Conservation (phyloP, 164 flowering plant species). For the Nelumbo lutea region DNA sequence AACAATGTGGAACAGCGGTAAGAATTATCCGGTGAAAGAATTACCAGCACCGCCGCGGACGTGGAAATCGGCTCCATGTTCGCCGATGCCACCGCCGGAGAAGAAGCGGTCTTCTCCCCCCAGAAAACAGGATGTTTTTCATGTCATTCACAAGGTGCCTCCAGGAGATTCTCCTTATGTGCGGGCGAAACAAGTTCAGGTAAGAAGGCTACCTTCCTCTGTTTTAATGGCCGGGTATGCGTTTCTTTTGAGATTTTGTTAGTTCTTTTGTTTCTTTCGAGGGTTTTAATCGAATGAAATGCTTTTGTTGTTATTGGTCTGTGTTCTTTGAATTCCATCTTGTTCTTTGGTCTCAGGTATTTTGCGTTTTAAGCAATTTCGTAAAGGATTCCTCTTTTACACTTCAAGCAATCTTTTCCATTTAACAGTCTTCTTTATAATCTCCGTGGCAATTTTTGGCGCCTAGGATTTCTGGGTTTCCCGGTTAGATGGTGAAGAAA, state of each 20-base stretch:
- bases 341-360: neutral
- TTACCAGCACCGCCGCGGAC: conserved; percentile 44
- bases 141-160: conserved; percentile 67
- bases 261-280: neutral
- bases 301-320: neutral
- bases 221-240: neutral
- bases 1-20: conserved; percentile 12
- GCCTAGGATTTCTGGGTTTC: neutral
- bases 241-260: neutral
- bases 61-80: conserved; percentile 20
- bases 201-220: conserved; percentile 6
- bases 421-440: neutral
- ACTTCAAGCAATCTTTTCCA: neutral
- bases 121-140: conserved; percentile 36
- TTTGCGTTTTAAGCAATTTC: no score
- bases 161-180: conserved; percentile 76
- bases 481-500: neutral
- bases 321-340: neutral
- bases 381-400: neutral
- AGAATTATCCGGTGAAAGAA: conserved; percentile 20
- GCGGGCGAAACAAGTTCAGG: conserved; percentile 92
- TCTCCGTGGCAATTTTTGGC: no score
- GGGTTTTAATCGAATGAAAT: neutral
- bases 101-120: conserved; percentile 23
- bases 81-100: conserved; percentile 27